Evolutionary conservation across 2,329 filamentous ascomycete species (phyloP), one percentile per base, ranked within the genome.

Genomic region (Fusarium keratoplasticum): DNA sequence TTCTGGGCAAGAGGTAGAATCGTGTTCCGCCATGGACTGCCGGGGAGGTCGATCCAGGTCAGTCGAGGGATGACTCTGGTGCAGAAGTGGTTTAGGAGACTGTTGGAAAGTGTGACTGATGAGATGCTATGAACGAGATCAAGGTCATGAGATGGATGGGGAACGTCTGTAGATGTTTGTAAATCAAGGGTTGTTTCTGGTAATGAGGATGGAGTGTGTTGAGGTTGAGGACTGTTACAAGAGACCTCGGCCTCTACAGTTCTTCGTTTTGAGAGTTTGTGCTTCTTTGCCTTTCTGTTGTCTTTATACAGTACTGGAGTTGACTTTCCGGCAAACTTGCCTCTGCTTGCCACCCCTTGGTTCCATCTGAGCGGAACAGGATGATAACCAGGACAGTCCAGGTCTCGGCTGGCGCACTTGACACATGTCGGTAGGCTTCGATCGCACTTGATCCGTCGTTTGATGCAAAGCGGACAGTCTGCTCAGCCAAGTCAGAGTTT

Each of bases 281-380:
- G 16, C 44, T 27, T 22, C 14, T 22, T 22, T n/a, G 9, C 3
- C 11, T 10, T 62, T 18, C 25, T 5, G 2, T 13, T 27, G 33
- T 44, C n/a, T 18, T 54, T 7, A n/a, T 25, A 31, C 11, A 62
- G 11, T 3, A 68, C 67, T 0, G 75, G 75, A 16, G 55, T 25
- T 2, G 55, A 50, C 20, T 66, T 74, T 6, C 75, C 75, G 2
- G 75, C 65, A 27, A 74, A 52, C 47, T 57, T 71, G 4, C 75
- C 71, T 22, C 75, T 67, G 50, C 75, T 77, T 2, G 75, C 75
- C 13, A 77, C 67, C n/a, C 75, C 73, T 40, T 76, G 73, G 29
- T 71, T 38, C 75, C 75, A 77, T 67, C 57, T 71, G 10, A 77
- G 67, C 14, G 69, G 65, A 33, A 70, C 47, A 13, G 66, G 27